phyloP scores from a whole-genome alignment of 1,284 basidiomycete species.

The Schizophyllum amplum region DNA sequence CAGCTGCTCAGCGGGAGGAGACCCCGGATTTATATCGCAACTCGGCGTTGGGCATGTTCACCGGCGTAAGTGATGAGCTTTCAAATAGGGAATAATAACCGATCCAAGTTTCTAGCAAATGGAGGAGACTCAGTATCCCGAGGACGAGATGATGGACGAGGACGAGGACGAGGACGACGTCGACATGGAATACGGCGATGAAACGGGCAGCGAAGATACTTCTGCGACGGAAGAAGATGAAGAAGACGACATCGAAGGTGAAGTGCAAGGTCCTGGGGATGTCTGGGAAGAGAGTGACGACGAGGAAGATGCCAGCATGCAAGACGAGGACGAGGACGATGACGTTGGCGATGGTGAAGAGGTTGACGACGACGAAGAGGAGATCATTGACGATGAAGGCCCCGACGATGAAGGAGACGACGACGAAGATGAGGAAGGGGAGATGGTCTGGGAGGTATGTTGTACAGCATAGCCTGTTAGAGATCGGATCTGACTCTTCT shows the following conservation, averaged over 20 bases:
- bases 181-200: slow-evolving; percentile 82
- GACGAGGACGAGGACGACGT: slow-evolving; percentile 75
- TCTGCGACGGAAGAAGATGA: slow-evolving; percentile 66
- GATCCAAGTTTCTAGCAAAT: slow-evolving; percentile 45
- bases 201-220: slow-evolving; percentile 73
- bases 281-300: slow-evolving; percentile 57
- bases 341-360: slow-evolving; percentile 34
- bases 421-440: slow-evolving; percentile 25
- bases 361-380: slow-evolving; percentile 37
- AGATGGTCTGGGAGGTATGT: slow-evolving; percentile 70
- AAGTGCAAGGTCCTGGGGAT: slow-evolving; percentile 55
- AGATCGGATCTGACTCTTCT: slow-evolving; percentile 7
- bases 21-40: slow-evolving; percentile 95
- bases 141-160: slow-evolving; percentile 77
- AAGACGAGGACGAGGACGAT: slow-evolving; percentile 44
- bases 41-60: slow-evolving; percentile 94
- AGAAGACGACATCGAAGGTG: slow-evolving; percentile 53
- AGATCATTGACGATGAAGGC: slow-evolving; percentile 44
- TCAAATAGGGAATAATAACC: slow-evolving; percentile 7
- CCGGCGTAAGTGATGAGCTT: slow-evolving; percentile 52
- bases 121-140: slow-evolving; percentile 67
- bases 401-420: slow-evolving; percentile 31
- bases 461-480: background rate
- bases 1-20: slow-evolving; percentile 57
- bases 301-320: slow-evolving; percentile 53